Evolutionary conservation across 306 rosid species (phyloP), one percentile per base, ranked within the genome.

Genomic region (Cucurbita argyrosperma): DNA sequence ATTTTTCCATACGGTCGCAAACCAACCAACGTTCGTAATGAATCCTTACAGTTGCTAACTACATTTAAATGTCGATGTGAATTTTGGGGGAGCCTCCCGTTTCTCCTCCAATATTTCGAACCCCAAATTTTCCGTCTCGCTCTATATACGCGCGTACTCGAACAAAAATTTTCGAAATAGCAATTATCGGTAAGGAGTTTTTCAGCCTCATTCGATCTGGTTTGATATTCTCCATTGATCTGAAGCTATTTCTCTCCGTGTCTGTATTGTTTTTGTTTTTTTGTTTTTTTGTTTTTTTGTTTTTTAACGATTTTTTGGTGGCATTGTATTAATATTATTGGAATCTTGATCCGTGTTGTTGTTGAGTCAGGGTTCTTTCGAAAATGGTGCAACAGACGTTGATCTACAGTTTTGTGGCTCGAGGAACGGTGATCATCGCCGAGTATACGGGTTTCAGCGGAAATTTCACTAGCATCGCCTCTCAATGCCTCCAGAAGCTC

Each of bases 331-430:
- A 6, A 38, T 72, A 38, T 40, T 13, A 13, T 61, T 56, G 49
- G 49, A 12, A 19, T 56, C 13, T 73, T 8, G 74, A 70, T 73
- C 63, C 72, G 62, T 80, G 79, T 74, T 84, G 77, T 50, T 61
- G n/a, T 52, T 52, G 46, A 39, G 45, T 15, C 38, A 46, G 45
- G 54, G 5, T 43, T 56, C 54, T 39, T 43, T 73, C 13, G 77
- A 61, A 85, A 50, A 87, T 92, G 98, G 96, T 93, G 74, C 93
- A 93, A 59, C 96, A 93, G 80, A 82, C 93, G 74, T 78, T 93
- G 93, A 93, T 93, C 86, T 93, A 93, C 74, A 93, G 98, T 85
- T 90, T 93, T 76, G 98, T 93, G 71, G 96, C 98, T 72, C 89
- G 98, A 55, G 98, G 98, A 16, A 86, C 84, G 39, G 70, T 87